Base-by-base conservation (phyloP, 1,284 basidiomycete genomes). In the Thelephora terrestris region DNA sequence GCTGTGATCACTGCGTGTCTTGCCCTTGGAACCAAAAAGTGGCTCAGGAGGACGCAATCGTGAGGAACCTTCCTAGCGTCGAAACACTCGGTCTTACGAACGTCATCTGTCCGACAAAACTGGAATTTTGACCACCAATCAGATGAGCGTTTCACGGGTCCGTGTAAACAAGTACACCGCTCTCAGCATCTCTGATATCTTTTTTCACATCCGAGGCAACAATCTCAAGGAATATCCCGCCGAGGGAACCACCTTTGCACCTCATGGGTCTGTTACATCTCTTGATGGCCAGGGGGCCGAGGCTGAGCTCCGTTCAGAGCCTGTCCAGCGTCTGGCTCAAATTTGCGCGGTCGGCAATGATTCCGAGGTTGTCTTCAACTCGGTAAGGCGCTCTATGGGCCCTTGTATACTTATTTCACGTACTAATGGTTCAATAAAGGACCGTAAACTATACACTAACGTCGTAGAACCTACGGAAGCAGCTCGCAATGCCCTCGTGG, bases 51-150 rank as follows among this genome's bases (percentile, higher is more conserved):
- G 95, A 95, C 53, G 94, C 93, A 5, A 97, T 98, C 57, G 94
- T 98, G 43, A 73, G 92, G 58, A 92, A 95, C 64, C 71, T 98
- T 53, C 93, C 93, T n/a, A 91, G 86, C 55, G 93, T 97, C 10
- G 94, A 98, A 70, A 96, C 94, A 23, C 73, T 98, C 2, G 93
- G 94, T 2, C 93, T 91, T 70, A 94, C 91, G 44, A 95, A 94
- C 61, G 91, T 96, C 45, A 96, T 97, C 57, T 97, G 93, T 94
- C 91, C 6, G 93, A 97, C 71, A 97, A 97, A 74, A 97, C 93
- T 17, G 93, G 92, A 44, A 96, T 93, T 16, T 65, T 97, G 56
- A 96, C 93, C 4, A 96, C 91, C 14, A 96, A 93, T 67, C 91
- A 96, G 63, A 96, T 97, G 93, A 89, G 88, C 57, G 89, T 96